Evolutionary conservation across 441 rosid genomes (phyloP), one percentile per base, ranked within the genome.

Genomic region (Populus hybrid): DNA sequence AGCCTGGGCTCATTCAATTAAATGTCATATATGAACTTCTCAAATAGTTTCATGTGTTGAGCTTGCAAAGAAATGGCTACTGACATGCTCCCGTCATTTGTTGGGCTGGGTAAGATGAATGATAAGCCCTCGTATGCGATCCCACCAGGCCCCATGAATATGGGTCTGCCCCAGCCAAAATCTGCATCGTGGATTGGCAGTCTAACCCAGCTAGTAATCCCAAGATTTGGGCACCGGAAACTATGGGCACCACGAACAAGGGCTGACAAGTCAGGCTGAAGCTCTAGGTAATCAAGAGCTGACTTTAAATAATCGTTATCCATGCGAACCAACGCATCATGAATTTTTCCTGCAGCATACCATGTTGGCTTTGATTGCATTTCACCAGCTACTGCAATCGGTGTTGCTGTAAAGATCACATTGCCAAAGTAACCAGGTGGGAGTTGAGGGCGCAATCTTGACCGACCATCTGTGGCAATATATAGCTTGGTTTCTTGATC

Each of bases 141-240:
- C 12, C 97, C 97, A 63, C 99, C 98, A 11, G 99, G 99, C n/a
- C 99, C 99, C 98, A 95, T 93, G 75, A 95, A 95, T 23, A 95
- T 91, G 53, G 99, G 98, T 28, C 99, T 85, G 3, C 98, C 99
- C 98, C 98, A 95, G 7, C 99, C 99, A 65, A 95, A 95, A 80
- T 95, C 99, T 1, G 98, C 99, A 68, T 94, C 97, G 67, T 95
- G 95, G 80, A 95, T 92, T 3, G 98, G 99, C 79, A 94, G 82
- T 84, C 99, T 89, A 65, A 77, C 93, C 99, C 99, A 95, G 79
- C 99, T 95, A 12, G 98, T 94, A 76, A 95, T 94, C 75, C 98
- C 97, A 4, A 95, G 91, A 71, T 95, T 95, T 0, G 99, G 98
- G 83, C 94, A 94, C 84, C 75, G 86, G 78, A 88, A 95, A 72